A percentile compares a stretch with the other conserved stretches of the same genome.
Evolutionary conservation across 176 grass and related monocot species (phyloP).

Genomic region (Elaeis guineensis): DNA sequence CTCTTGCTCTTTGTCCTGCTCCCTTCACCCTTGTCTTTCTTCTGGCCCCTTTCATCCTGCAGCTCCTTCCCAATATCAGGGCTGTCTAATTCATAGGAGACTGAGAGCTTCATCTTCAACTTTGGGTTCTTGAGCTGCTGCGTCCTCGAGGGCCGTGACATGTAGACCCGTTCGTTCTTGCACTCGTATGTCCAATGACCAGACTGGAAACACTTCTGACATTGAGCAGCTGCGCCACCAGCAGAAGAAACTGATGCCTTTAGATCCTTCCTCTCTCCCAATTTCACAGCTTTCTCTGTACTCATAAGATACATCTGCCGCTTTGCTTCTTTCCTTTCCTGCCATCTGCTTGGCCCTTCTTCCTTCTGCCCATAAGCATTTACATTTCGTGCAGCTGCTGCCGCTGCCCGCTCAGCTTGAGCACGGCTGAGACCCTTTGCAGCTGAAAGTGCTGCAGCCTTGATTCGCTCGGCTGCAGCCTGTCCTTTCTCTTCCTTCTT

Average conservation of each 20-base stretch:
- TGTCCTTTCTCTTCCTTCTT: conserved; percentile 44
- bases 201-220: conserved; percentile 74
- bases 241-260: conserved; percentile 31
- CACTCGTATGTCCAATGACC: conserved; percentile 78
- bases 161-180: conserved; percentile 74
- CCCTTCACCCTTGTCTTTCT: conserved; percentile 24
- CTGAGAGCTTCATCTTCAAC: conserved; percentile 37
- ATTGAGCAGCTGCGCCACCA: conserved; percentile 33
- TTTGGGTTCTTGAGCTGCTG: conserved; percentile 68
- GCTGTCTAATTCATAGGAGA: conserved; percentile 47
- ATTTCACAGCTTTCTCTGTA: conserved; percentile 54
- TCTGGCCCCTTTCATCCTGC: conserved; percentile 29
- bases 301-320: conserved; percentile 84
- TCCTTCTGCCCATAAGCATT: conserved; percentile 91
- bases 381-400: conserved; percentile 52
- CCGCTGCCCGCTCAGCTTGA: conserved; percentile 60
- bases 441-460: conserved; percentile 43
- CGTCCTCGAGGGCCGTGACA: conserved; percentile 43
- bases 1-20: conserved; percentile 51
- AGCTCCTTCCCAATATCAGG: conserved; percentile 51
- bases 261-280: conserved; percentile 58
- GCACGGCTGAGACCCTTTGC: conserved; percentile 67
- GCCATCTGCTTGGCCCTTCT: conserved; percentile 66
- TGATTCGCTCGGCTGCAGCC: conserved; percentile 46
- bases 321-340: conserved; percentile 81